These are phyloP conservation scores for Lonicera japonica DNA, from an alignment of 129 eudicot genomes.

Conservation along the genomic window DNA sequence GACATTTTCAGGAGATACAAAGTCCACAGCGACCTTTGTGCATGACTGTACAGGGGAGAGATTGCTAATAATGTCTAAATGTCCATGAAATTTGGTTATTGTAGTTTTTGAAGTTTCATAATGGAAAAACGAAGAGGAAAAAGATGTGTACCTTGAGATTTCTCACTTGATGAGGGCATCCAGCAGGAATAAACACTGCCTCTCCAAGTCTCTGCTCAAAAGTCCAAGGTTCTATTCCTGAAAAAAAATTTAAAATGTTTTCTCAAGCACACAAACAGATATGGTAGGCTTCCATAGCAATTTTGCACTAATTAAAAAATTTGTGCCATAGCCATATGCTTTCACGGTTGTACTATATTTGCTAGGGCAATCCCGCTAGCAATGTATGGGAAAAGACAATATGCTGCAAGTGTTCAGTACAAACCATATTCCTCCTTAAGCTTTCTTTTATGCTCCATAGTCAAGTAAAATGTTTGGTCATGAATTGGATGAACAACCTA, in stretches of 20 bases:
- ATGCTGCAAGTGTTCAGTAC: slow-evolving; percentile 3
- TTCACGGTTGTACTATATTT: no score
- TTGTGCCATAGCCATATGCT: no score
- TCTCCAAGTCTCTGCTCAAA: slow-evolving; percentile 87
- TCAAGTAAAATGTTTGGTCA: slow-evolving; percentile 82
- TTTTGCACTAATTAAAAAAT: no score
- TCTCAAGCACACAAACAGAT: slow-evolving; percentile 4
- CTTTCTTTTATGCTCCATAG: slow-evolving; percentile 61
- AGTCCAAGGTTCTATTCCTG: slow-evolving; percentile 90
- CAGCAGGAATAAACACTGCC: slow-evolving; percentile 97
- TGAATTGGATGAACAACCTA: slow-evolving; percentile 90
- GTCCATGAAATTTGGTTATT: neutral
- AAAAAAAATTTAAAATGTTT: slow-evolving; percentile 4
- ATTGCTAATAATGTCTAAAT: neutral
- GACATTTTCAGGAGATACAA: slow-evolving; percentile 81
- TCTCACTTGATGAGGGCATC: slow-evolving; percentile 97
- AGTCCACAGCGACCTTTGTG: slow-evolving; percentile 77
- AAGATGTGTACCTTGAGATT: slow-evolving; percentile 62
- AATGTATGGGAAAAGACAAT: neutral
- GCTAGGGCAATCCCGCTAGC: neutral
- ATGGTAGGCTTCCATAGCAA: no score
- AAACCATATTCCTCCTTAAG: slow-evolving; percentile 84
- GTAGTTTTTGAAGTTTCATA: neutral
- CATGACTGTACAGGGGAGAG: slow-evolving; percentile 50
- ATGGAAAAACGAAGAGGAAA: neutral